A percentile compares a stretch with the other conserved stretches of the same genome.
phyloP scores from a whole-genome alignment of 495 filamentous ascomycete species.

The Neurospora sublineolata region DNA sequence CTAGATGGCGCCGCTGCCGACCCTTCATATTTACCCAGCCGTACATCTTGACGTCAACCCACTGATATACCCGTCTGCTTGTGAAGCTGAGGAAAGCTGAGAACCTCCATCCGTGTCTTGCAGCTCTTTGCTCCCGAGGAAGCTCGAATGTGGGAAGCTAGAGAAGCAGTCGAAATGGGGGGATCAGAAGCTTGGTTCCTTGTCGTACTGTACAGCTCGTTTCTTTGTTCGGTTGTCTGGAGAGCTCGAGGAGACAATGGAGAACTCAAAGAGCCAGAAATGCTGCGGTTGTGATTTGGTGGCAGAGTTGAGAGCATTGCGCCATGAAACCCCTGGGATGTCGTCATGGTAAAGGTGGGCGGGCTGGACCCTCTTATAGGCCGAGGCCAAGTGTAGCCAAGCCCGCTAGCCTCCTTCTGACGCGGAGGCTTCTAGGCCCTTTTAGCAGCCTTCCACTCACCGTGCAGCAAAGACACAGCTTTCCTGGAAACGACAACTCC shows the following conservation, averaged over 20 bases:
- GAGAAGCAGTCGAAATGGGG: not conserved
- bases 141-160: not conserved
- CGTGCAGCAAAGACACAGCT: not conserved
- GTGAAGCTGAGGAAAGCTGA: not conserved
- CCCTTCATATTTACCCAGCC: not conserved
- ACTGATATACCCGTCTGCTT: not conserved
- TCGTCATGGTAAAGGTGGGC: constrained; percentile 5
- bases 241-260: not conserved
- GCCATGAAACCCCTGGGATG: constrained; percentile 3
- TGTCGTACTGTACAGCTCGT: not conserved
- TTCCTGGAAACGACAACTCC: not conserved
- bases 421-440: not conserved
- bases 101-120: not conserved
- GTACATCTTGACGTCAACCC: not conserved
- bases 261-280: not conserved
- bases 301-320: not conserved
- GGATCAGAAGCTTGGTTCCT: not conserved
- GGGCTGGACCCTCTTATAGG: not conserved
- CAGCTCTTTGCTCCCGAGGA: not conserved
- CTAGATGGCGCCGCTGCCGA: not conserved
- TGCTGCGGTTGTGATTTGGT: not conserved
- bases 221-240: not conserved
- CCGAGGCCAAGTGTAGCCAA: not conserved
- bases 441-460: constrained; percentile 3
- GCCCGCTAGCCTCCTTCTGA: not conserved